Conservation (phyloP, 2,329 filamentous ascomycete species). For the Cladosporium cucumerinum region DNA sequence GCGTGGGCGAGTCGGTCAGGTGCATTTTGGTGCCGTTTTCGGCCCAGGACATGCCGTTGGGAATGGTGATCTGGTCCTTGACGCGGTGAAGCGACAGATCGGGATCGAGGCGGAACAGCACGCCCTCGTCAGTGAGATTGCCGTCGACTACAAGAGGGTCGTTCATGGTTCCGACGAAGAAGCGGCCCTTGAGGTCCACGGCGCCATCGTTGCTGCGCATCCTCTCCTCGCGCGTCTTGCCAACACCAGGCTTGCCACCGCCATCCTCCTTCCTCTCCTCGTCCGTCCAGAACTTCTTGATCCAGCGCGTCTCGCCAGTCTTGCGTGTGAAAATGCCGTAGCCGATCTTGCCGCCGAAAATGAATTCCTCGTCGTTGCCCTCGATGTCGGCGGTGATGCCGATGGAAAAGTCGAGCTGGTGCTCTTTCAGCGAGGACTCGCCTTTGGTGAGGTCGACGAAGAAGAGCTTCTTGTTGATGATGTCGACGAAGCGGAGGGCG, state of each 20-base stretch:
- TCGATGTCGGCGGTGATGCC: slow-evolving; percentile 72
- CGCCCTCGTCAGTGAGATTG: slow-evolving; percentile 49
- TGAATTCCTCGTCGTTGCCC: slow-evolving; percentile 64
- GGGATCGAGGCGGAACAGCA: slow-evolving; percentile 68
- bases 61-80: slow-evolving; percentile 66
- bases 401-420: slow-evolving; percentile 56
- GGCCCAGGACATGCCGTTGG: slow-evolving; percentile 83
- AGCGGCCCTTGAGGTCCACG: slow-evolving; percentile 73
- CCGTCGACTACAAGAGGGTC: slow-evolving; percentile 55
- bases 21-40: slow-evolving; percentile 70
- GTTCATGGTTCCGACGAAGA: slow-evolving; percentile 86
- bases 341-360: slow-evolving; percentile 77
- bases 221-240: slow-evolving; percentile 36
- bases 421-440: slow-evolving; percentile 53
- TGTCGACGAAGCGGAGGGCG: slow-evolving; percentile 75
- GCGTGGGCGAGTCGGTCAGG: slow-evolving; percentile 73
- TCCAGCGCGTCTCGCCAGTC: slow-evolving; percentile 54
- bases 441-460: slow-evolving; percentile 64
- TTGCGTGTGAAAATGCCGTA: slow-evolving; percentile 71
- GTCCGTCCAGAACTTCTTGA: slow-evolving; percentile 55
- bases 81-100: slow-evolving; percentile 59
- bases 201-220: slow-evolving; percentile 77
- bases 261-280: slow-evolving; percentile 43
- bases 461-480: slow-evolving; percentile 73
- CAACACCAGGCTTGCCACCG: slow-evolving; percentile 36